A percentile compares a stretch with the other conserved stretches of the same genome.
phyloP scores from a whole-genome alignment of 2,329 filamentous ascomycete genomes.

The Akanthomyces uredinophilus region DNA sequence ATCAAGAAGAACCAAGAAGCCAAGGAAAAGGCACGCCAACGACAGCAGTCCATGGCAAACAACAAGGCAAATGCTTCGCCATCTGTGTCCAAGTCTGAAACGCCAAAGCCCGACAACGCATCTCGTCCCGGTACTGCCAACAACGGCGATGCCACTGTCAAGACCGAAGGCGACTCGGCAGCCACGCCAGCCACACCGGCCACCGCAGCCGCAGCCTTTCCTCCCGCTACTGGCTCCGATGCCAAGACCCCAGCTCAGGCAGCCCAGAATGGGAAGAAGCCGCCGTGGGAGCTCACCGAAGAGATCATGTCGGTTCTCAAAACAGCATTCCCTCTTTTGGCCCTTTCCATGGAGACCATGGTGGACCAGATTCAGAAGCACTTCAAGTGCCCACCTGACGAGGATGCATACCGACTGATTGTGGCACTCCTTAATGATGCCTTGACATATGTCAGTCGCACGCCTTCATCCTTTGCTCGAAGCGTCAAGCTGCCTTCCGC shows the following conservation, averaged over 20 bases:
- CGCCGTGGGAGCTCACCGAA: slow-evolving; percentile 94
- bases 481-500: slow-evolving; percentile 85
- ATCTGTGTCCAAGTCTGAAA: slow-evolving; percentile 49
- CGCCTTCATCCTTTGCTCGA: slow-evolving; percentile 78
- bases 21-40: slow-evolving; percentile 58
- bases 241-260: slow-evolving; percentile 10
- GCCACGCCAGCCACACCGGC: slow-evolving; percentile 18
- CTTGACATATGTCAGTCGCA: slow-evolving; percentile 83
- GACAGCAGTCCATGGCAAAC: slow-evolving; percentile 40
- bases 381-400: slow-evolving; percentile 97
- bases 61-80: slow-evolving; percentile 44
- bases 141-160: slow-evolving; percentile 39
- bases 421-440: slow-evolving; percentile 97
- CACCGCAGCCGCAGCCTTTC: slow-evolving; percentile 20
- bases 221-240: slow-evolving; percentile 23
- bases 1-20: slow-evolving; percentile 86
- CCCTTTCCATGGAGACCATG: slow-evolving; percentile 98
- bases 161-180: slow-evolving; percentile 38
- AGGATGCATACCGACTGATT: slow-evolving; percentile 95
- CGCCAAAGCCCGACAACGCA: slow-evolving; percentile 31
- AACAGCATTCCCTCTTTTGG: slow-evolving; percentile 92
- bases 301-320: slow-evolving; percentile 94
- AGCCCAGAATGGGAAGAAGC: slow-evolving; percentile 53
- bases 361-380: slow-evolving; percentile 98
- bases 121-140: slow-evolving; percentile 50